phyloP scores from a whole-genome alignment of 306 rosid species.

The Malus sylvestris region DNA sequence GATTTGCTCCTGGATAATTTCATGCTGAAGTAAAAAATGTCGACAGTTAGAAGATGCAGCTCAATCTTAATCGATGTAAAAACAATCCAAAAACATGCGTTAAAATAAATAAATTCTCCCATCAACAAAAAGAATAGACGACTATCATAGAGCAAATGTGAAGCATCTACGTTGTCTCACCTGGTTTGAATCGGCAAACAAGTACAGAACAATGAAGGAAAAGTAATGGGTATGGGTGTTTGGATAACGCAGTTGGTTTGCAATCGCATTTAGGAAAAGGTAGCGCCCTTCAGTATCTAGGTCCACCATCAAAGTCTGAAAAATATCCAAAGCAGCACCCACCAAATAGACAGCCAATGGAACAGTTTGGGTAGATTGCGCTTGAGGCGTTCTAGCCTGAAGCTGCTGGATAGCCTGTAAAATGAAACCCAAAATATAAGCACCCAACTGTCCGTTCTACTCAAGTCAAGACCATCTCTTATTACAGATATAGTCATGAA shows the following conservation, averaged over 20 bases:
- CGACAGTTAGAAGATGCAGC: not conserved
- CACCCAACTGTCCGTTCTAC: not conserved
- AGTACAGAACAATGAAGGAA: slow-evolving; percentile 82
- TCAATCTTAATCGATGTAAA: not conserved
- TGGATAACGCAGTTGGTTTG: slow-evolving; percentile 96
- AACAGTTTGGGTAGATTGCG: slow-evolving; percentile 53
- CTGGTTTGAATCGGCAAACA: slow-evolving; percentile 91
- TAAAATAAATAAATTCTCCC: too few species aligned
- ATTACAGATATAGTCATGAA: not conserved
- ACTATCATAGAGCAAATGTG: not conserved
- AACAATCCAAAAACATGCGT: not conserved
- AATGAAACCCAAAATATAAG: slow-evolving; percentile 7
- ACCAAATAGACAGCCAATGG: slow-evolving; percentile 72
- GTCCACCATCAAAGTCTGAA: slow-evolving; percentile 61
- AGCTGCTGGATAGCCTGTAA: slow-evolving; percentile 89
- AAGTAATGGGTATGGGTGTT: slow-evolving; percentile 97
- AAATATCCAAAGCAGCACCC: slow-evolving; percentile 91
- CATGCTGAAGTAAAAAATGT: slow-evolving; percentile 35
- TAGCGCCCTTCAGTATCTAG: slow-evolving; percentile 97
- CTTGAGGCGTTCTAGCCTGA: slow-evolving; percentile 64
- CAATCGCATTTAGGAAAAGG: slow-evolving; percentile 92
- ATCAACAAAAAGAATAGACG: not conserved
- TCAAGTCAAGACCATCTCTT: not conserved
- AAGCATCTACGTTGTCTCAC: slow-evolving; percentile 17
- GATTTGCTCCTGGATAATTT: slow-evolving; percentile 94